A percentile compares a stretch with the other conserved stretches of the same genome.
phyloP scores from a whole-genome alignment of 1,284 basidiomycete species.

The Boletus sp. region DNA sequence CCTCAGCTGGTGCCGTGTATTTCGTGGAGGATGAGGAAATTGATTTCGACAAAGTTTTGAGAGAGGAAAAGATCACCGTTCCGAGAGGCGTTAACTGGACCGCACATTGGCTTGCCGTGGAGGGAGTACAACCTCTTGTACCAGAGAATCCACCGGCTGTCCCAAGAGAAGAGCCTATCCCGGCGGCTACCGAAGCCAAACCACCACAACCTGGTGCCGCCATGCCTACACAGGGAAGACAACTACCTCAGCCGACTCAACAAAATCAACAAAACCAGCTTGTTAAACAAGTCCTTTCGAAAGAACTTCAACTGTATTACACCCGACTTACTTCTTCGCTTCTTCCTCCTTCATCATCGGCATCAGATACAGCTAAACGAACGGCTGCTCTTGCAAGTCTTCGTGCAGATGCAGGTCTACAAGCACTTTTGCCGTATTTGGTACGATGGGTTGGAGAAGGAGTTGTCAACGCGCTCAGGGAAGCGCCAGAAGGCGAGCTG shows the following conservation, averaged over 20 bases:
- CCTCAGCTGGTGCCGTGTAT: constrained; percentile 70
- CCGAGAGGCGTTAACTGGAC: constrained; percentile 79
- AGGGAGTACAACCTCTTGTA: constrained; percentile 95
- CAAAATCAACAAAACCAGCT: constrained; percentile 57
- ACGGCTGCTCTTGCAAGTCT: constrained; percentile 89
- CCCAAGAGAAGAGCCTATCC: constrained; percentile 48
- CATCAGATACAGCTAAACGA: constrained; percentile 57
- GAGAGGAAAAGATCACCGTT: constrained; percentile 76
- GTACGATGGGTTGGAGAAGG: constrained; percentile 94
- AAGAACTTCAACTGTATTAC: constrained; percentile 95
- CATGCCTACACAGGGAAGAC: constrained; percentile 33
- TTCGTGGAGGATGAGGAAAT: constrained; percentile 97
- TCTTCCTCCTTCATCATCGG: constrained; percentile 43
- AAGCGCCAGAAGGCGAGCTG: constrained; percentile 54
- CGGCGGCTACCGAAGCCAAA: constrained; percentile 36
- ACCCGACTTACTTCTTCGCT: constrained; percentile 86
- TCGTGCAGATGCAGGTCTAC: constrained; percentile 86
- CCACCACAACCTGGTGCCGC: constrained; percentile 23
- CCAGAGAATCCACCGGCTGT: constrained; percentile 92
- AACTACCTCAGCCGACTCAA: constrained; percentile 40
- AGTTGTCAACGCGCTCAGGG: constrained; percentile 64
- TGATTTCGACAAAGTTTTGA: constrained; percentile 87
- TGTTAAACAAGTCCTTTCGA: constrained; percentile 90
- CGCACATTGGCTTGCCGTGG: constrained; percentile 97
- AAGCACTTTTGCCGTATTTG: constrained; percentile 92